Percentiles rank a stretch among this genome's conserved stretches.
Evolutionary conservation across 169 alveolate species (phyloP).

Genomic region (Eimeria acervulina): DNA sequence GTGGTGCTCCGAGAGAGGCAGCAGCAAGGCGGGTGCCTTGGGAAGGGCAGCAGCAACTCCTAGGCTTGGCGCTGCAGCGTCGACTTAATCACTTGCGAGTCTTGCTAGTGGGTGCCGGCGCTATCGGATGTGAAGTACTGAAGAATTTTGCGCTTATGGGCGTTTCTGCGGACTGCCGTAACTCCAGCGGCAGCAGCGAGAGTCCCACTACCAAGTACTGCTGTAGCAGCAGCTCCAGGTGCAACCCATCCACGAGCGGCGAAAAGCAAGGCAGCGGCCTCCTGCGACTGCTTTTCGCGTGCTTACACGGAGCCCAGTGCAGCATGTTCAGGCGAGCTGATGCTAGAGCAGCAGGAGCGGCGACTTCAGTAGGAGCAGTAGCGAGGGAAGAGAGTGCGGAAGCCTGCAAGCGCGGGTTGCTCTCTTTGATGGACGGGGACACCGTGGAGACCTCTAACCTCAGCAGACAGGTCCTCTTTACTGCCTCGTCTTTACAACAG

Average conservation of each 20-base stretch:
- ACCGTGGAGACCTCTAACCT: constrained; percentile 98
- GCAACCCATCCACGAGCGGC: background rate
- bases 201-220: background rate
- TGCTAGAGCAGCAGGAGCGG: background rate
- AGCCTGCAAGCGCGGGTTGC: constrained; percentile 77
- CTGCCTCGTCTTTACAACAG: constrained; percentile 85
- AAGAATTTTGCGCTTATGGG: constrained; percentile 98
- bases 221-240: background rate
- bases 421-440: constrained; percentile 98
- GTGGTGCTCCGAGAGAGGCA: background rate
- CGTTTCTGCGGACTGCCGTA: constrained; percentile 81
- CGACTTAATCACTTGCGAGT: constrained; percentile 86
- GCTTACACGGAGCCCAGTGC: background rate
- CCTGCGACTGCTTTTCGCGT: background rate
- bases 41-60: constrained; percentile 78
- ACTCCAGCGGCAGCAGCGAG: constrained; percentile 40
- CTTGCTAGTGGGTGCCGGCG: constrained; percentile 96
- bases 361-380: constrained; percentile 9
- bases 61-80: constrained; percentile 72
- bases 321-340: constrained; percentile 55
- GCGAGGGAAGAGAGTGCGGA: background rate
- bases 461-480: constrained; percentile 98
- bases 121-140: constrained; percentile 99
- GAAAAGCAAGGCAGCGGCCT: background rate
- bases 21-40: constrained; percentile 39